Conservation (phyloP, 2,329 filamentous ascomycete species). For the Aspergillus sp. region DNA sequence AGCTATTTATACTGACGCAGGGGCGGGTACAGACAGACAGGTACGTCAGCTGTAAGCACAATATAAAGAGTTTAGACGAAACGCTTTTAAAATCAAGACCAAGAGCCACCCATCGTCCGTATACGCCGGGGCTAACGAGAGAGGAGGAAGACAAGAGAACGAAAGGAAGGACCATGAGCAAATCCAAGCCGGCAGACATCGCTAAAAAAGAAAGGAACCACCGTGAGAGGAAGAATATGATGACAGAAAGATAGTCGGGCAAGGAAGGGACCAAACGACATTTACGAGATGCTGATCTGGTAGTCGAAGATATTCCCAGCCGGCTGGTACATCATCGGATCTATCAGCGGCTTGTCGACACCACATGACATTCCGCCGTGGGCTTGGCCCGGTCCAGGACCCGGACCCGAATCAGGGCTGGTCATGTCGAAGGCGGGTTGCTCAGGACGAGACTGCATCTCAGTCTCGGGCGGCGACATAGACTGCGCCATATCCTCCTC, state of each 20-base stretch:
- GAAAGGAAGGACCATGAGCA: background rate
- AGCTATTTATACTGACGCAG: background rate
- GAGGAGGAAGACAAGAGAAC: background rate
- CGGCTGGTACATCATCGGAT: constrained; percentile 3
- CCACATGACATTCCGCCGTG: constrained; percentile 3
- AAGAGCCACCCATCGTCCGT: background rate
- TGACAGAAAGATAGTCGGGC: background rate
- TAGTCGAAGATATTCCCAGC: constrained; percentile 8
- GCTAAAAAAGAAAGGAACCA: background rate
- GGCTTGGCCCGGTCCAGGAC: background rate
- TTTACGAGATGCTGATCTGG: constrained; percentile 6
- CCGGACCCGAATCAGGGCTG: background rate
- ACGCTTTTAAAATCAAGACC: background rate
- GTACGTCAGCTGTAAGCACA: too few relatives aligned
- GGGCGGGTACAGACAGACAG: background rate
- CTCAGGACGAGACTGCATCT: background rate
- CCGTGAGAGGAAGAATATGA: background rate
- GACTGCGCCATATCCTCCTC: background rate
- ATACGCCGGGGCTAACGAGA: background rate
- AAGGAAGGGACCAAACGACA: background rate
- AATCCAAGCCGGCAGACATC: background rate
- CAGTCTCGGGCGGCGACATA: background rate
- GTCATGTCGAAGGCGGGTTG: background rate
- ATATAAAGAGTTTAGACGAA: background rate
- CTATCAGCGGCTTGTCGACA: constrained; percentile 7